Evolutionary conservation across 1,139 yeast genomes (phyloP).

Genomic region (Geotrichum siamense): DNA sequence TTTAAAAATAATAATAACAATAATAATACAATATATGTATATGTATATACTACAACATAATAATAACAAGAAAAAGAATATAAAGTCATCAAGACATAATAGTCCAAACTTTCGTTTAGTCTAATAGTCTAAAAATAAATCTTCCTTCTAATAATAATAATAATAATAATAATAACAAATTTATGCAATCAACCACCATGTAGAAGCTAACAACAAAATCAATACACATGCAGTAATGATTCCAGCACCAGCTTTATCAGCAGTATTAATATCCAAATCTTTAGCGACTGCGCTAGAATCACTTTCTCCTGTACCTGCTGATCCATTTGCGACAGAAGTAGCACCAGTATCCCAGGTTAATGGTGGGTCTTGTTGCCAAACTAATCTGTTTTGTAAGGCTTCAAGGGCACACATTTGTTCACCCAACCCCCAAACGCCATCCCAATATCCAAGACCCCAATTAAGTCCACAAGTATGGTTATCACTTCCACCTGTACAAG

Average conservation of each 20-base stretch:
- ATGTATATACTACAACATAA: no score
- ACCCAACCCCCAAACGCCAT: constrained; percentile 75
- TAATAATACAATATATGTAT: no score
- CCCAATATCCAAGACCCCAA: constrained; percentile 71
- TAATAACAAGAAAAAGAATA: no score
- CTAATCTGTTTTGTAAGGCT: constrained; percentile 51
- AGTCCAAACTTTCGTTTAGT: no score
- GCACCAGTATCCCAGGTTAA: constrained; percentile 43
- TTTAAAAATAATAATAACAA: no score
- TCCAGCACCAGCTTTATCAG: constrained; percentile 83
- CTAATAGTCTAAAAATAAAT: no score
- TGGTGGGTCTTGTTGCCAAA: constrained; percentile 38
- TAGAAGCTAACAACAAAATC: constrained; percentile 54
- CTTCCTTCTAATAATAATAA: no score
- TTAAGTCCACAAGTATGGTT: constrained; percentile 84
- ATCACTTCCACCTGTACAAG: constrained; percentile 83
- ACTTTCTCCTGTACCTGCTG: constrained; percentile 28
- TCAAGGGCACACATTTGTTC: constrained; percentile 90
- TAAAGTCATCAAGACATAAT: no score
- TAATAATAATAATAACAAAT: no score
- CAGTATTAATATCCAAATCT: constrained; percentile 24
- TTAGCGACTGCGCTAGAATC: constrained; percentile 14
- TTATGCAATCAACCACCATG: constrained; percentile 57
- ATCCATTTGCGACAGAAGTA: constrained; percentile 34
- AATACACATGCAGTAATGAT: constrained; percentile 70